Conservation (phyloP, 108 stramenopile species). For the Skeletonema menzelii region DNA sequence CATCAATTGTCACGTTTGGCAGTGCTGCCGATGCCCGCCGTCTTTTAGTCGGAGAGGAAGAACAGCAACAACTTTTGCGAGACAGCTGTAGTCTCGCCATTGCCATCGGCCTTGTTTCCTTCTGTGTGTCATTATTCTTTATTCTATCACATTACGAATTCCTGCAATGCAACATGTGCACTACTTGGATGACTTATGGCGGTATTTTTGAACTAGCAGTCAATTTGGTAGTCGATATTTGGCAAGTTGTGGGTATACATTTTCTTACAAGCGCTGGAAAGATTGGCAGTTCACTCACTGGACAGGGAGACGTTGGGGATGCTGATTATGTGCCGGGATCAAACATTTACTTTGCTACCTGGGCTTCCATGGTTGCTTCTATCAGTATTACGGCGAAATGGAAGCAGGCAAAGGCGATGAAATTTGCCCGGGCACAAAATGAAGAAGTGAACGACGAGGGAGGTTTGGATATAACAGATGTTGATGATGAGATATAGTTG, state of each 20-base stretch:
- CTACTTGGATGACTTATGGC: slow-evolving; percentile 29
- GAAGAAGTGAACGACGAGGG: slow-evolving; percentile 1
- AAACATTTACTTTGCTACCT: slow-evolving; percentile 60
- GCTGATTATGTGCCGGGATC: slow-evolving; percentile 52
- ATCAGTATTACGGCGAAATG: slow-evolving; percentile 61
- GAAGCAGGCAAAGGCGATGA: slow-evolving; percentile 73
- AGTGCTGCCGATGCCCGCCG: slow-evolving; percentile 39
- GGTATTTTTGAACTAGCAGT: slow-evolving; percentile 21
- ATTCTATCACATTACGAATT: slow-evolving; percentile 75
- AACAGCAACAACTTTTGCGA: slow-evolving; percentile 9
- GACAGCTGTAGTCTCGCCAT: slow-evolving; percentile 53
- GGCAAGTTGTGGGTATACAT: slow-evolving; percentile 22
- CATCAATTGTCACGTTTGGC: slow-evolving; percentile 47
- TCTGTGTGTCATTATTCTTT: slow-evolving; percentile 40
- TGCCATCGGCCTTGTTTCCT: slow-evolving; percentile 44
- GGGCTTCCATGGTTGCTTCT: slow-evolving; percentile 55
- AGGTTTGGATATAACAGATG: slow-evolving; percentile 15
- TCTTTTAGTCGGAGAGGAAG: neutral
- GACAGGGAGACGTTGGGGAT: slow-evolving; percentile 1
- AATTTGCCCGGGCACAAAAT: slow-evolving; percentile 66
- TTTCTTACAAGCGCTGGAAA: slow-evolving; percentile 20
- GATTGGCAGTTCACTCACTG: slow-evolving; percentile 20
- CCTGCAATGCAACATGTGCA: slow-evolving; percentile 27
- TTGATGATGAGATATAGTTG: slow-evolving; percentile 29
- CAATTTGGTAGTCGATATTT: slow-evolving; percentile 14